phyloP scores from a whole-genome alignment of 495 filamentous ascomycete genomes.

The Aspergillus campestris region DNA sequence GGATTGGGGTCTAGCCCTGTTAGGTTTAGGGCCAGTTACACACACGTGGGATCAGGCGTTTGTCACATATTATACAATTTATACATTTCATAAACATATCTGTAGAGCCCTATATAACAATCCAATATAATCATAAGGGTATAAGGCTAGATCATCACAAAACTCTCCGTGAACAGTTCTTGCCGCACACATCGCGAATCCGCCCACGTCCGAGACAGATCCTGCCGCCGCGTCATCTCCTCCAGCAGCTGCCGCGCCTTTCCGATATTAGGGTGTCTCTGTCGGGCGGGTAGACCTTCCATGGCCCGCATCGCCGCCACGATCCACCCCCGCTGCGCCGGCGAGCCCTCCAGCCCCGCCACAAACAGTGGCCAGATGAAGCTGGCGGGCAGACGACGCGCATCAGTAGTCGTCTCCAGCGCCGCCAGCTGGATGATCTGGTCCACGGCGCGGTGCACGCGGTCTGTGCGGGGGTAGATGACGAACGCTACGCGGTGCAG shows the following conservation, averaged over 20 bases:
- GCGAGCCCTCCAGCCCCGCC: conserved; percentile 28
- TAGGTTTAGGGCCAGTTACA: too few relatives aligned
- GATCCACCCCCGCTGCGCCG: conserved; percentile 29
- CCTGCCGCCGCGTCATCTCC: conserved; percentile 34
- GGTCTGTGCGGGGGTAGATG: conserved; percentile 35
- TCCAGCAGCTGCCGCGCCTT: conserved; percentile 25
- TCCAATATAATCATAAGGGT: too few relatives aligned
- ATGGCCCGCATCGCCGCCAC: conserved; percentile 29
- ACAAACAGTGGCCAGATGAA: conserved; percentile 35
- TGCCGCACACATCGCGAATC: conserved; percentile 29
- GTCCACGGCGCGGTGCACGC: conserved; percentile 31
- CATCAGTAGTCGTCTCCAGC: conserved; percentile 16
- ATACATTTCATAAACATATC: too few relatives aligned
- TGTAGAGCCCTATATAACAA: too few relatives aligned
- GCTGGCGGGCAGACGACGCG: conserved; percentile 19
- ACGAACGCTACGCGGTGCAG: conserved; percentile 35
- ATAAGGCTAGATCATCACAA: conserved; percentile 25
- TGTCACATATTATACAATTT: too few relatives aligned
- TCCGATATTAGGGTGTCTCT: conserved; percentile 22
- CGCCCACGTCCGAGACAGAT: conserved; percentile 32
- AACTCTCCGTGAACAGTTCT: conserved; percentile 32
- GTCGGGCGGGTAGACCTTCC: conserved; percentile 10
- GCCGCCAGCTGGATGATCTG: conserved; percentile 33
- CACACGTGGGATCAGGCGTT: too few relatives aligned
- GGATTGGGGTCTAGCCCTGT: too few relatives aligned